phyloP scores from a whole-genome alignment of 1,139 yeast species.

The Wickerhamiella infanticola region DNA sequence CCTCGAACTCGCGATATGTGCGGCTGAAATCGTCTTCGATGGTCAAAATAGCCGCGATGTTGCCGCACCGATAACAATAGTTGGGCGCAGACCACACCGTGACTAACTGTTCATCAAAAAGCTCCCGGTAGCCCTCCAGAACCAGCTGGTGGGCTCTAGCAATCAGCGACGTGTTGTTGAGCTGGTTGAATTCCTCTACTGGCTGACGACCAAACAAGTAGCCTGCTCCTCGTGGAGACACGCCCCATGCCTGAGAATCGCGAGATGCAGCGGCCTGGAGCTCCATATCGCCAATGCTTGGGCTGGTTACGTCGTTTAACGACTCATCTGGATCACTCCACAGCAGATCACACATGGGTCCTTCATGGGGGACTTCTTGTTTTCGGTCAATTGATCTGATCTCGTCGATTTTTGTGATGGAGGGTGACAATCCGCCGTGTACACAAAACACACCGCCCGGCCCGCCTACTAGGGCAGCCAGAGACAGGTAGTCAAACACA shows the following conservation, averaged over 20 bases:
- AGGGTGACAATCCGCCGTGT: slow-evolving; percentile 94
- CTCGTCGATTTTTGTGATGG: slow-evolving; percentile 68
- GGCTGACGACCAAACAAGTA: slow-evolving; percentile 78
- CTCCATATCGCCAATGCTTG: background rate
- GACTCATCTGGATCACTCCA: slow-evolving; percentile 96
- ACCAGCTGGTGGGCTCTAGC: slow-evolving; percentile 97
- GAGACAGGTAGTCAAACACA: slow-evolving; percentile 80
- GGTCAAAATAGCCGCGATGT: slow-evolving; percentile 77
- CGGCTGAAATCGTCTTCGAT: slow-evolving; percentile 59
- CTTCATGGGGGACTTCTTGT: slow-evolving; percentile 97
- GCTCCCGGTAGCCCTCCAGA: slow-evolving; percentile 87
- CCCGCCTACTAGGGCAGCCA: slow-evolving; percentile 81
- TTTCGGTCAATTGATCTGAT: slow-evolving; percentile 70
- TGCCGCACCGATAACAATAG: slow-evolving; percentile 89
- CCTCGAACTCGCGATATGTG: slow-evolving; percentile 74
- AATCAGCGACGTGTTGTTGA: slow-evolving; percentile 66
- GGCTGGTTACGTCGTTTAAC: slow-evolving; percentile 5
- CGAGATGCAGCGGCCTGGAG: background rate
- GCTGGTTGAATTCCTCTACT: slow-evolving; percentile 61
- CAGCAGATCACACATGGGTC: slow-evolving; percentile 93
- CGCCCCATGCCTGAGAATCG: slow-evolving; percentile 46
- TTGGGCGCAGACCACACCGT: slow-evolving; percentile 94
- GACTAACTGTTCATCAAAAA: slow-evolving; percentile 73
- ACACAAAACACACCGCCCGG: slow-evolving; percentile 72
- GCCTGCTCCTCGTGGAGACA: slow-evolving; percentile 97